These are phyloP conservation scores for Trebouxia sp. DNA, from an alignment of 139 green algal genomes.

Conservation along the genomic window DNA sequence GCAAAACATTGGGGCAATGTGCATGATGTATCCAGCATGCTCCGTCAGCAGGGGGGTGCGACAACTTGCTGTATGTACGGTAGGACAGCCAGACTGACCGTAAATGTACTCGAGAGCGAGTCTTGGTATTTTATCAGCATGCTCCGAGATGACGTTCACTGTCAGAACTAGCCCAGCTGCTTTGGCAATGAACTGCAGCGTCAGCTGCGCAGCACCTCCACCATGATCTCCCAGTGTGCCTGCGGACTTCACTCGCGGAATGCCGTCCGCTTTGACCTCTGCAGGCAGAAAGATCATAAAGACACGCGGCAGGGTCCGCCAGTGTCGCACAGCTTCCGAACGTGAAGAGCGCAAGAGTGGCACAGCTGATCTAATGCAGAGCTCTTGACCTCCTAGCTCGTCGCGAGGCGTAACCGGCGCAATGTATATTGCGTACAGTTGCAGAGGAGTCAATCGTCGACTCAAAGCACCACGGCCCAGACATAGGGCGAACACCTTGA, in stretches of 20 bases:
- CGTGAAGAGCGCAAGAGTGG: too few species aligned
- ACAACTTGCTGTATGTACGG: neutral
- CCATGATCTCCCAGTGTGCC: slow-evolving; percentile 20
- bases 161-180: neutral
- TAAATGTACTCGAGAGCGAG: slow-evolving; percentile 1
- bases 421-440: slow-evolving; percentile 31
- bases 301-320: too few species aligned
- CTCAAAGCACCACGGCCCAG: slow-evolving; percentile 27
- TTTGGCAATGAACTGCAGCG: slow-evolving; percentile 3
- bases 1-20: too few species aligned
- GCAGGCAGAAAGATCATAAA: too few species aligned
- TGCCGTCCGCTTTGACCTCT: neutral
- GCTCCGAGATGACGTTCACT: neutral
- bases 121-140: neutral
- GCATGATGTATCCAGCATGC: too few species aligned
- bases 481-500: slow-evolving; percentile 43
- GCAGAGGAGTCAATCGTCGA: neutral
- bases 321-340: too few species aligned
- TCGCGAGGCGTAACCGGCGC: slow-evolving; percentile 37
- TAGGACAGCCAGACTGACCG: neutral
- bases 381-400: neutral
- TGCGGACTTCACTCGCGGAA: slow-evolving; percentile 10
- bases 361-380: too few species aligned
- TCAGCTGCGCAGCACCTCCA: slow-evolving; percentile 1
- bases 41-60: too few species aligned